Percentiles rank a stretch among this genome's conserved stretches.
Conservation (phyloP, 176 grass and related monocot species). For the Thalia dealbata region DNA sequence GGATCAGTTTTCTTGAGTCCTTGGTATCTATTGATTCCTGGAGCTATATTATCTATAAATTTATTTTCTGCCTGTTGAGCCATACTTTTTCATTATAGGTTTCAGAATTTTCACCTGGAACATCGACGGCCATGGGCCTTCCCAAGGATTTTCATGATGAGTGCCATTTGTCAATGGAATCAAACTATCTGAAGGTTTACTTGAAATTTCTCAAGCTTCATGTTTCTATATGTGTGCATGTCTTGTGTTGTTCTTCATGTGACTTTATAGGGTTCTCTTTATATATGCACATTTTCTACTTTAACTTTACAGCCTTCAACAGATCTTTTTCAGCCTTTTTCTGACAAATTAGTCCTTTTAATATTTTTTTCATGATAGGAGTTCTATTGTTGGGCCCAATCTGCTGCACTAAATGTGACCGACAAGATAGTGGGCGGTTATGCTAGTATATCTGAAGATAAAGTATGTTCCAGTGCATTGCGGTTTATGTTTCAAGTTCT, state of each 20-base stretch:
- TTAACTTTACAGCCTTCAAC: background rate
- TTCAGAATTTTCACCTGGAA: constrained; percentile 88
- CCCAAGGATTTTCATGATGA: constrained; percentile 84
- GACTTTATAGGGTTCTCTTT: background rate
- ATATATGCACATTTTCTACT: constrained; percentile 3
- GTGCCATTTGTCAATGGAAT: constrained; percentile 69
- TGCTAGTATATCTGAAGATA: constrained; percentile 53
- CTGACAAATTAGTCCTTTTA: background rate
- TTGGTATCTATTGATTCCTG: constrained; percentile 39
- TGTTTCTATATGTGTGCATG: background rate
- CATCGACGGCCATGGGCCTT: constrained; percentile 79
- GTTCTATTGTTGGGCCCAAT: constrained; percentile 94
- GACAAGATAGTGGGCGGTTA: constrained; percentile 57
- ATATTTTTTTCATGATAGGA: constrained; percentile 40
- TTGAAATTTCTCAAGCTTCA: background rate
- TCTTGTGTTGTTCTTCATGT: constrained; percentile 2
- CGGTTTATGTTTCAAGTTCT: constrained; percentile 90
- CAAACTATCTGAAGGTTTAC: constrained; percentile 85
- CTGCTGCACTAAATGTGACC: constrained; percentile 50
- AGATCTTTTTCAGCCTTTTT: background rate
- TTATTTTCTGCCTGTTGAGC: constrained; percentile 8
- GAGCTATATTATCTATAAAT: background rate
- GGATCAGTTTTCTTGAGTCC: constrained; percentile 71
- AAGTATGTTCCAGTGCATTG: constrained; percentile 63
- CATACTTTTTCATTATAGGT: constrained; percentile 39